Evolutionary conservation across 352 stramenopile species (phyloP).

Genomic region (Pythium diclinum): DNA sequence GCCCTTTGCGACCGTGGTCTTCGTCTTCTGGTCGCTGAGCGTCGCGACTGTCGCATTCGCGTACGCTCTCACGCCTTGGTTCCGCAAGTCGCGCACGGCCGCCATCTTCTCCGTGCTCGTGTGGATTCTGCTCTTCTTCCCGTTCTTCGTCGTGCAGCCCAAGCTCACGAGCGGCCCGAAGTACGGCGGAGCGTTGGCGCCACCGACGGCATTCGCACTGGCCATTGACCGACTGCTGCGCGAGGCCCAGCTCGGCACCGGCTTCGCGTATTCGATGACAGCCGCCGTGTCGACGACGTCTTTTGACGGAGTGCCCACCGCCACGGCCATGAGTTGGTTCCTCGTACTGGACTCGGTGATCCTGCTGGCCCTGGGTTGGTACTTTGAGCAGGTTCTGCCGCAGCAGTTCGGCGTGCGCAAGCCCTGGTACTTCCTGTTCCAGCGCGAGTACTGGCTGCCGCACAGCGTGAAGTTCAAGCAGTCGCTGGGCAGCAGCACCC

Average conservation of each 20-base stretch:
- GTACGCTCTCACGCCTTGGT: slow-evolving; percentile 66
- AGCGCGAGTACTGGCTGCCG: slow-evolving; percentile 35
- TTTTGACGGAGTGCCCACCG: slow-evolving; percentile 35
- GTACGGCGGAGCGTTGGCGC: slow-evolving; percentile 51
- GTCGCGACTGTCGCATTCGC: slow-evolving; percentile 60
- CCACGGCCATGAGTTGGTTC: slow-evolving; percentile 53
- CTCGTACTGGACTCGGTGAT: slow-evolving; percentile 79
- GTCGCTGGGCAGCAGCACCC: slow-evolving; percentile 18
- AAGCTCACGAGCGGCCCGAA: slow-evolving; percentile 26
- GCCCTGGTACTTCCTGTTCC: slow-evolving; percentile 90
- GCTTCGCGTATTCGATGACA: slow-evolving; percentile 57
- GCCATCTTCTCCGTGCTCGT: slow-evolving; percentile 61
- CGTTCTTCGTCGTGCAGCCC: slow-evolving; percentile 62
- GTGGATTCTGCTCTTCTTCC: slow-evolving; percentile 75
- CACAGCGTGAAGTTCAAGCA: slow-evolving; percentile 12
- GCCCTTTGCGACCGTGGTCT: slow-evolving; percentile 52
- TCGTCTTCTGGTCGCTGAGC: slow-evolving; percentile 63
- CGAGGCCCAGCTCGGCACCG: slow-evolving; percentile 54
- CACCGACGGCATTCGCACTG: slow-evolving; percentile 64
- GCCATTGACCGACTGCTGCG: slow-evolving; percentile 59
- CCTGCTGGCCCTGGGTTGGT: slow-evolving; percentile 84
- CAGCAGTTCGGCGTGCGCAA: slow-evolving; percentile 86
- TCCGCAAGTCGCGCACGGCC: slow-evolving; percentile 63
- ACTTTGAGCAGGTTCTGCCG: slow-evolving; percentile 91
- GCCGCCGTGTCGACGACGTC: slow-evolving; percentile 35